phyloP scores from a whole-genome alignment of 495 filamentous ascomycete species.

The Terfezia claveryi region DNA sequence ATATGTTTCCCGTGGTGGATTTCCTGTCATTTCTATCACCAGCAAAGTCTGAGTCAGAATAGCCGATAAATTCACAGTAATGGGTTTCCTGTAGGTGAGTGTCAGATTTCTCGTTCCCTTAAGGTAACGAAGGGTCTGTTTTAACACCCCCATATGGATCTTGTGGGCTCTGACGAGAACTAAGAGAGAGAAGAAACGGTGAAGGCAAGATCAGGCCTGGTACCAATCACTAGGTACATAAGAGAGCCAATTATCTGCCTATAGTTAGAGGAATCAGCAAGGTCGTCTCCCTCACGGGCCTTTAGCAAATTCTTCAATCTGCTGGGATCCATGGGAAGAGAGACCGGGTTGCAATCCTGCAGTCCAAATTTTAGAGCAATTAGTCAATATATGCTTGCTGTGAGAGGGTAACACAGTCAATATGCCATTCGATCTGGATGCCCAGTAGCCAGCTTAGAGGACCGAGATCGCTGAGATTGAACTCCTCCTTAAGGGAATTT shows the following conservation, averaged over 20 bases:
- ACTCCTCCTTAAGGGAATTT: neutral
- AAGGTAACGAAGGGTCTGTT: conserved; percentile 2
- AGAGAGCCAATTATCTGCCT: too few relatives aligned
- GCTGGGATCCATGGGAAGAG: too few relatives aligned
- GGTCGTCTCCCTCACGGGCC: too few relatives aligned
- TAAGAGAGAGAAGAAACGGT: conserved; percentile 1
- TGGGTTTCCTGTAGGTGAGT: too few relatives aligned
- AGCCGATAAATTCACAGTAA: too few relatives aligned
- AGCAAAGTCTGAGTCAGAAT: too few relatives aligned
- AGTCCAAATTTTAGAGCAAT: neutral
- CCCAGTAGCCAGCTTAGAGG: neutral
- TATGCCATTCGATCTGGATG: neutral
- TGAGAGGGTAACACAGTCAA: neutral
- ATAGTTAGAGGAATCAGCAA: too few relatives aligned
- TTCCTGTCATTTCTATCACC: too few relatives aligned
- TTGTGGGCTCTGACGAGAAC: neutral
- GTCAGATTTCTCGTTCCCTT: too few relatives aligned
- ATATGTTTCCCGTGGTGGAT: too few relatives aligned
- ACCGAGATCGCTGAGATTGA: too few relatives aligned
- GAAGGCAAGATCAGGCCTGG: conserved; percentile 7
- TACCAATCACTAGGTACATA: neutral
- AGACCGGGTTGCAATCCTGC: neutral
- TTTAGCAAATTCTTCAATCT: too few relatives aligned
- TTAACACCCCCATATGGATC: neutral
- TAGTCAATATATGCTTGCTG: conserved; percentile 1